Base-by-base conservation (phyloP, 2,329 filamentous ascomycete species). In the Xylariaceae sp. region DNA sequence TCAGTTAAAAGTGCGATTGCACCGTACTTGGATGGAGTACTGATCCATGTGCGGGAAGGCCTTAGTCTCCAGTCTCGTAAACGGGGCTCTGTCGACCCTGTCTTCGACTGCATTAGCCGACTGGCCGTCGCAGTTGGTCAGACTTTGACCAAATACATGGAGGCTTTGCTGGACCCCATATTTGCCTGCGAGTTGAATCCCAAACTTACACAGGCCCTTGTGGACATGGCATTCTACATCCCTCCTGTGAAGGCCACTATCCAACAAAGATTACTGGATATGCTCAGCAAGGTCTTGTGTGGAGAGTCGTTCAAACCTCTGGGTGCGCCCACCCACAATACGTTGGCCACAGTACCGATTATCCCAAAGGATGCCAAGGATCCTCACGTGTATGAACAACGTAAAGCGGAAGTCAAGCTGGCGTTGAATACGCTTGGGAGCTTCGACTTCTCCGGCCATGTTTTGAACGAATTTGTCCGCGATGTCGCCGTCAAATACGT, bases 221-320 rank as follows among this genome's bases (percentile, higher is more conserved):
- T 97, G 19, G 95, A 99, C 67, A 96, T 99, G 89, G 94, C 94
- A 26, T 95, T 97, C 68, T 97, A 99, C 68, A 96, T 99, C 44
- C 94, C 92, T 0, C 91, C 95, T 0, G 90, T 96, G 53, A 94
- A 95, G 68, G 81, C 88, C 2, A 92, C 85, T 6, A 97, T 99
- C 39, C 94, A 99, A 67, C 92, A 96, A 66, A 86, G 94, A 63
- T 76, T 99, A 21, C 80, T 99, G 12, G 91, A 99, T 67, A 92
- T 99, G 81, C 80, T 99, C 37, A 97, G 94, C 70, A 84, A 92
- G 59, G 92, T 97, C 3, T 81, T 99, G 1, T 95, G 92, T 58
- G 91, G 92, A 3, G 88, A 94, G 61, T 88, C 91, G 1, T 99
- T 97, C 71, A 87, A 92, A 61, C 91, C 92, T 1, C 79, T 99